Percentiles rank a stretch among this genome's conserved stretches.
Conservation (phyloP, 768 basidiomycete species). For the Leucosporidium yakuticum region DNA sequence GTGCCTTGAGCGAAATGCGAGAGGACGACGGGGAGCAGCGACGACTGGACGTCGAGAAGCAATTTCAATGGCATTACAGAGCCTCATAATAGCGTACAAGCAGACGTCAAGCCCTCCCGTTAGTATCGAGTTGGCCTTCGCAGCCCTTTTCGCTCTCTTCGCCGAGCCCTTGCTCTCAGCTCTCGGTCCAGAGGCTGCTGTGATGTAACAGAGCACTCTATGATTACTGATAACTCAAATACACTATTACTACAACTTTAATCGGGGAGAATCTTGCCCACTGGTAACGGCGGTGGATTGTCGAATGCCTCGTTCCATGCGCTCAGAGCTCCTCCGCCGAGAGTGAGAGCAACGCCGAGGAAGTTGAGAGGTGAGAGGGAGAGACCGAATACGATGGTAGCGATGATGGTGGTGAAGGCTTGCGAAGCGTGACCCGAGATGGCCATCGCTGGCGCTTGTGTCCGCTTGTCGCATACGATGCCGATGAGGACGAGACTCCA, state of each 20-base stretch:
- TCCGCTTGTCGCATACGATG: constrained; percentile 19
- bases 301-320: constrained; percentile 26
- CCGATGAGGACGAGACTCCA: constrained; percentile 19
- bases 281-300: neutral
- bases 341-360: constrained; percentile 21
- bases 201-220: too few species aligned
- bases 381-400: constrained; percentile 19
- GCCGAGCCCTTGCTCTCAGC: too few species aligned
- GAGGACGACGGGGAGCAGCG: too few species aligned
- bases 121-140: too few species aligned
- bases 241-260: neutral
- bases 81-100: too few species aligned
- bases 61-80: too few species aligned
- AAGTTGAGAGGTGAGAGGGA: constrained; percentile 20
- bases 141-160: too few species aligned
- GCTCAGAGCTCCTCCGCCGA: constrained; percentile 20
- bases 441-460: constrained; percentile 16
- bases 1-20: too few species aligned
- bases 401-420: constrained; percentile 23
- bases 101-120: too few species aligned
- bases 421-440: constrained; percentile 29
- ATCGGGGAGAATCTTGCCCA: neutral
- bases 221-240: neutral
- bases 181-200: too few species aligned
- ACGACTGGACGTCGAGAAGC: too few species aligned